Percentiles rank a stretch among this genome's conserved stretches.
Conservation (phyloP, 805 yeast genomes). For the Wickerhamomyces xylosicus region DNA sequence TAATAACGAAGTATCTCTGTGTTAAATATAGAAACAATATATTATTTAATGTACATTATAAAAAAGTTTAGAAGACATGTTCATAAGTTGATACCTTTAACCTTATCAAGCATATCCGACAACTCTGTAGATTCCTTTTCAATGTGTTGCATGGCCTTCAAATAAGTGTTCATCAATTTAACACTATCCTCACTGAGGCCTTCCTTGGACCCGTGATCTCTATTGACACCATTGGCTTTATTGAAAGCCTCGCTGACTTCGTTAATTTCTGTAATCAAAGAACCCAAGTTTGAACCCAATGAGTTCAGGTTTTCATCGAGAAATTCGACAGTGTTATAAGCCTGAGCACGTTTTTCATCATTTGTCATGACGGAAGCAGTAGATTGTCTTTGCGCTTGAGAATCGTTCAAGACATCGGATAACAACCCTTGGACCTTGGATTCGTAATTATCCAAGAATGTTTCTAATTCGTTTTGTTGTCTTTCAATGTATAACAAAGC, state of each 20-base stretch:
- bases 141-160: constrained; percentile 82
- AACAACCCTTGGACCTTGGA: constrained; percentile 24
- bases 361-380: constrained; percentile 33
- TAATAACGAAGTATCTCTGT: constrained; percentile 12
- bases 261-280: constrained; percentile 74
- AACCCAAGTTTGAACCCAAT: constrained; percentile 65
- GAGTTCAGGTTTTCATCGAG: constrained; percentile 73
- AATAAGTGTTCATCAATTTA: constrained; percentile 73
- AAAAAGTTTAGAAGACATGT: no score
- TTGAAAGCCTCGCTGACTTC: constrained; percentile 74
- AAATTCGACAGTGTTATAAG: constrained; percentile 78
- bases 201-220: constrained; percentile 13
- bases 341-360: constrained; percentile 83
- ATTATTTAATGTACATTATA: constrained; percentile 4
- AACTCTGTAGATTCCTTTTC: constrained; percentile 63
- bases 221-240: constrained; percentile 37
- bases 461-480: constrained; percentile 88
- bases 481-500: constrained; percentile 75
- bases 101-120: constrained; percentile 49
- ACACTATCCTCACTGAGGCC: constrained; percentile 30
- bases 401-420: constrained; percentile 25
- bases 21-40: not conserved
- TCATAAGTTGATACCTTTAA: constrained; percentile 14
- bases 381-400: constrained; percentile 16
- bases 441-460: constrained; percentile 75